Percentiles rank a stretch among this genome's conserved stretches.
Conservation (phyloP, 345 rosid genomes). For the Salix purpurea region DNA sequence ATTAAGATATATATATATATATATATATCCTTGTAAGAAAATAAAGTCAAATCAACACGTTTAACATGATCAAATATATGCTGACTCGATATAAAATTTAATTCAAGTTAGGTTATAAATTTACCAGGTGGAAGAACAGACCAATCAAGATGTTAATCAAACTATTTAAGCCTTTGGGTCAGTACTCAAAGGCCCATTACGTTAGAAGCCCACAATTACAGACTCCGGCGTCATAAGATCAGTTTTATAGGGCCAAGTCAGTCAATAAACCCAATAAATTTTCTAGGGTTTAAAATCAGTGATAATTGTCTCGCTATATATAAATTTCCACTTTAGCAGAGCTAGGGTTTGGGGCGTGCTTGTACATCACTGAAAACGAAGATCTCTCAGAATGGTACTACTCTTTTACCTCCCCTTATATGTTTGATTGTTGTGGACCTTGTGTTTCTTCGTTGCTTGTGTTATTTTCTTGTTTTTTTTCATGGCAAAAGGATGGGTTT, state of each 20-base stretch:
- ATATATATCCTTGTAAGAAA: too few relatives aligned
- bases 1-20: too few relatives aligned
- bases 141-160: neutral
- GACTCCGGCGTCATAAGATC: neutral
- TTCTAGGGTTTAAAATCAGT: slow-evolving; percentile 7
- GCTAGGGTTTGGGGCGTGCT: slow-evolving; percentile 4
- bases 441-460: neutral
- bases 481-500: neutral
- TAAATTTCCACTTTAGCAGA: neutral
- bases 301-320: neutral
- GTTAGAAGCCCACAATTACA: neutral
- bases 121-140: too few relatives aligned
- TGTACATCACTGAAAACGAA: neutral
- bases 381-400: slow-evolving; percentile 1
- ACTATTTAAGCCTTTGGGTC: neutral
- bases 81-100: too few relatives aligned
- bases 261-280: neutral
- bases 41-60: too few relatives aligned
- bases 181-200: neutral
- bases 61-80: too few relatives aligned
- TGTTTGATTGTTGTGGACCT: neutral
- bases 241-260: neutral
- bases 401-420: neutral
- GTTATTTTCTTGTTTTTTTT: neutral
- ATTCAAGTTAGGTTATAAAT: too few relatives aligned